Evolutionary conservation across 2,329 filamentous ascomycete species (phyloP), one percentile per base, ranked within the genome.

Genomic region (Orbilia oligospora): DNA sequence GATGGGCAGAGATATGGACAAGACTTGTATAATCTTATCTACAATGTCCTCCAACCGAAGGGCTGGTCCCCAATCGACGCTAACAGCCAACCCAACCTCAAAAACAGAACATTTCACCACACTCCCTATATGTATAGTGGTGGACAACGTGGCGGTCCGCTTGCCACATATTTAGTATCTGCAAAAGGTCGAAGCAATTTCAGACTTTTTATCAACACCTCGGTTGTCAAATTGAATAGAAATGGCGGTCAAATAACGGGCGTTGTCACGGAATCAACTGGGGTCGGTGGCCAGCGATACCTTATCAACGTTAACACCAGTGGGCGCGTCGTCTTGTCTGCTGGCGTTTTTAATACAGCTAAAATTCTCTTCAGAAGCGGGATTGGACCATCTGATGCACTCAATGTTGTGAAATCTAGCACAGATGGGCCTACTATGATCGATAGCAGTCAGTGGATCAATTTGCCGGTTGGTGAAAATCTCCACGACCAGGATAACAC

Each of bases 351-450:
- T 79, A 90, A 90, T n/a, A 90, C 90, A 1, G 86, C 90, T 14
- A 91, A 91, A 84, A 85, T 93, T 58, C 87, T 93, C 1, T 86
- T 92, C 84, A 87, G 90, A 81, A 91, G 89, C 84, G 90, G 91
- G 80, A 93, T 92, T 80, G 91, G 91, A 3, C 90, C 90, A 22
- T 83, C 84, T 84, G 84, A 84, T 76, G 80, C 83, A 82, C 86
- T 90, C 24, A 82, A 86, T 20, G 82, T 89, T 12, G 88, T 90
- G 33, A 84, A 87, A 58, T 88, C 87, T 0, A 81, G 83, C 33
- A 83, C 83, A 0, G 88, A 90, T 79, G 87, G 87, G 0, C 81
- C 85, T 14, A 87, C 85, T 1, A 88, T 90, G 86, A 86, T 88
- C 24, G 82, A 84, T 2, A 84, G 86, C 79, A 83, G 83, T 20